A percentile compares a stretch with the other conserved stretches of the same genome.
These are phyloP conservation scores for Ceratocystis alfenasii DNA, from an alignment of 2,329 filamentous ascomycete genomes.

Conservation along the genomic window DNA sequence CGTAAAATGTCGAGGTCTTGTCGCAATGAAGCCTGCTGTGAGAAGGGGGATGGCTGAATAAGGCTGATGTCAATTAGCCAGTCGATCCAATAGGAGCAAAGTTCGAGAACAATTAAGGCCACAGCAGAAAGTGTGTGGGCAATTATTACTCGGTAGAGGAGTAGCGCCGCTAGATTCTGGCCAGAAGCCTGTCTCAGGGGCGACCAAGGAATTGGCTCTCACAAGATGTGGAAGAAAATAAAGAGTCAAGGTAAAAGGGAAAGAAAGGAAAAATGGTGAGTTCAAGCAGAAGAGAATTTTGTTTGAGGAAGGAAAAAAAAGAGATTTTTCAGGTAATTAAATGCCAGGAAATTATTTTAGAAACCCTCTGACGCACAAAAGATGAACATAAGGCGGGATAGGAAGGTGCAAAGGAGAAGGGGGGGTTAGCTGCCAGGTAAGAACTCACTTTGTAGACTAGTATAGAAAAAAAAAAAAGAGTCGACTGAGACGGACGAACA, in stretches of 20 bases:
- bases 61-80: not conserved
- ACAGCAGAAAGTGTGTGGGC: not conserved
- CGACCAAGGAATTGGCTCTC: not conserved
- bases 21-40: not conserved
- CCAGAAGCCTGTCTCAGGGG: slow-evolving; percentile 16
- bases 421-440: not conserved
- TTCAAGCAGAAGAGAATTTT: not conserved
- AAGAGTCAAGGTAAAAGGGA: not conserved
- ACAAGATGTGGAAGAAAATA: not conserved
- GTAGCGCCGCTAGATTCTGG: not conserved
- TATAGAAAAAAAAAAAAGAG: not conserved
- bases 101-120: not conserved
- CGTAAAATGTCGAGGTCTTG: not conserved
- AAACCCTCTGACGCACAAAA: slow-evolving; percentile 5
- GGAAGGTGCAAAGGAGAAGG: slow-evolving; percentile 11
- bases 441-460: not conserved
- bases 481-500: not conserved
- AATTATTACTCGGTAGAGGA: not conserved
- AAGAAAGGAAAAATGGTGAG: slow-evolving; percentile 15
- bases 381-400: not conserved
- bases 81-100: not conserved
- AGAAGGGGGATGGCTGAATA: not conserved
- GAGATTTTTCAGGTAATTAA: not conserved
- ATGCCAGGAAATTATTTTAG: not conserved
- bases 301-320: not conserved